Evolutionary conservation across 2,329 filamentous ascomycete species (phyloP).

Genomic region (Penicillium sclerotigenum): DNA sequence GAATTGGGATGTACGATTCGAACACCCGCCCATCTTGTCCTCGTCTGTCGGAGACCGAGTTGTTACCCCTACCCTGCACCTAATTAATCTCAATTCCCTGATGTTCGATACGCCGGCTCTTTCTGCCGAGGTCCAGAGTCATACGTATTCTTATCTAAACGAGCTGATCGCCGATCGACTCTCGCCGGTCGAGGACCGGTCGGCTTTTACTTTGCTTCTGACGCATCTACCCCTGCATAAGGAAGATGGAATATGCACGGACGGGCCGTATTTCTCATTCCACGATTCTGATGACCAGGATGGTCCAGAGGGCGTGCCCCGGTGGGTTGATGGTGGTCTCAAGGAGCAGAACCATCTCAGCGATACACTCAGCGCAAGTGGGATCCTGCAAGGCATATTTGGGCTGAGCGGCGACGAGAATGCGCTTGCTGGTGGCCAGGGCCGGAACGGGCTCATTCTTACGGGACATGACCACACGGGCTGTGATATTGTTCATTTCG

Average conservation of each 20-base stretch:
- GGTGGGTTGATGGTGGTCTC: slow-evolving; percentile 49
- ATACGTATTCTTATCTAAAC: slow-evolving; percentile 71
- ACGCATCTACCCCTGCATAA: slow-evolving; percentile 94
- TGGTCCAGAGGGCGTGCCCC: slow-evolving; percentile 46
- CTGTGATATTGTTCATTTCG: slow-evolving; percentile 83
- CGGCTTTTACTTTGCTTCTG: slow-evolving; percentile 74
- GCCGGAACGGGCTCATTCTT: slow-evolving; percentile 73
- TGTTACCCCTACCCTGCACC: slow-evolving; percentile 63
- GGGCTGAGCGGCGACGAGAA: slow-evolving; percentile 65
- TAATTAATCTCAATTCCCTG: slow-evolving; percentile 88
- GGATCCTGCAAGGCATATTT: slow-evolving; percentile 80
- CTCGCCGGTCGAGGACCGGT: slow-evolving; percentile 59
- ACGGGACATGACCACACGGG: slow-evolving; percentile 96
- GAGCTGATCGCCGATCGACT: slow-evolving; percentile 57
- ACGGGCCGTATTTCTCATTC: slow-evolving; percentile 79
- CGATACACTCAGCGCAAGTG: slow-evolving; percentile 61
- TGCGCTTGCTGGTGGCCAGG: slow-evolving; percentile 60
- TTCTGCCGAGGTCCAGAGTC: slow-evolving; percentile 63
- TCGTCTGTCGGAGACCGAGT: neutral
- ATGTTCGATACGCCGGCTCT: slow-evolving; percentile 83
- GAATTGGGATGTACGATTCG: slow-evolving; percentile 85
- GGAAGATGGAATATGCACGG: slow-evolving; percentile 73
- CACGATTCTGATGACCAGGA: slow-evolving; percentile 64
- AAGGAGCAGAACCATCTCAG: slow-evolving; percentile 91
- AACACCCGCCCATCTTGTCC: slow-evolving; percentile 47